Conservation (phyloP, 192 early-diverging fungal genomes). For the Podochytrium sp. region DNA sequence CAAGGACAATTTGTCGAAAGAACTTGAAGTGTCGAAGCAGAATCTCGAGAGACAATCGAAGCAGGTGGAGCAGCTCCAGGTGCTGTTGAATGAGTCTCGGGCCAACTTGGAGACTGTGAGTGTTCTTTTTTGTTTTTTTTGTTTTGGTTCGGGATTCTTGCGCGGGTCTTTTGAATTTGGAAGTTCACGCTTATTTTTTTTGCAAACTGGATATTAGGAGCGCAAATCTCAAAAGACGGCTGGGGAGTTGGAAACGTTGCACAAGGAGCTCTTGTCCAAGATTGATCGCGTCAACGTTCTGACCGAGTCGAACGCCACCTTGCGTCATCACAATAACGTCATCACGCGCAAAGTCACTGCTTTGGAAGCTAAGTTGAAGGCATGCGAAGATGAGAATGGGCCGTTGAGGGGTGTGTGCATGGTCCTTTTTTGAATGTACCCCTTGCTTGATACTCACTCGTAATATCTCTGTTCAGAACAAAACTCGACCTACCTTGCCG, state of each 20-base stretch:
- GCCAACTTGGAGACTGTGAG: constrained; percentile 51
- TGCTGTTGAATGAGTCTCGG: constrained; percentile 70
- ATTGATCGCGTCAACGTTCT: constrained; percentile 70
- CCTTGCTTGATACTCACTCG: neutral
- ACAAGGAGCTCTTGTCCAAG: constrained; percentile 68
- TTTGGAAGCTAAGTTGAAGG: constrained; percentile 45
- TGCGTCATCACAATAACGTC: constrained; percentile 65
- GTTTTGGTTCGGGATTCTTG: neutral
- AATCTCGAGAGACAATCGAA: constrained; percentile 67
- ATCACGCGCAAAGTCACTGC: constrained; percentile 34
- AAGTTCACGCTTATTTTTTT: neutral
- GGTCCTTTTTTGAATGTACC: neutral
- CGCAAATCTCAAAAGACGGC: constrained; percentile 47
- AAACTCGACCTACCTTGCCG: constrained; percentile 60
- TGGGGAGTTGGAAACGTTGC: constrained; percentile 54
- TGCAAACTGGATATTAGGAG: too few species aligned
- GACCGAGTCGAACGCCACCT: constrained; percentile 76
- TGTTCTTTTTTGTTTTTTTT: neutral
- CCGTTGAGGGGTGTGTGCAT: constrained; percentile 49
- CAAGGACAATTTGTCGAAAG: constrained; percentile 69
- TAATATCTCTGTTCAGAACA: constrained; percentile 44
- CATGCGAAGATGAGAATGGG: constrained; percentile 48
- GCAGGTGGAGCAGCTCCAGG: constrained; percentile 66
- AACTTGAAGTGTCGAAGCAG: constrained; percentile 71
- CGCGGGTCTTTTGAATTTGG: neutral